A percentile compares a stretch with the other conserved stretches of the same genome.
phyloP scores from a whole-genome alignment of 495 filamentous ascomycete species.

The Annulohypoxylon stygium region DNA sequence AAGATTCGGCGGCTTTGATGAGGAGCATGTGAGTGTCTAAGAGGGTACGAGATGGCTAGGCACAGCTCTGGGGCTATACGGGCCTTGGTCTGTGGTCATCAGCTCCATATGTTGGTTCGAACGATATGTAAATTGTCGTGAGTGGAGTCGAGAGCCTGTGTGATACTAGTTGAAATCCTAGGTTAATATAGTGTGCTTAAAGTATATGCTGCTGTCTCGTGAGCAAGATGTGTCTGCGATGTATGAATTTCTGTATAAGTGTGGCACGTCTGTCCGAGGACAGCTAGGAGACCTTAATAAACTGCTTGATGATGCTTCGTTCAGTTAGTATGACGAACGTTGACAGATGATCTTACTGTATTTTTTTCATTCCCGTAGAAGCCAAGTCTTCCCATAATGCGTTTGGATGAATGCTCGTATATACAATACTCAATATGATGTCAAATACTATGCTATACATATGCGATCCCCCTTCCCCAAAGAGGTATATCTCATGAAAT shows the following conservation, averaged over 20 bases:
- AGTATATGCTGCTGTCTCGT: background rate
- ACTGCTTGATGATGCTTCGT: too few relatives aligned
- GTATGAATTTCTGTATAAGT: background rate
- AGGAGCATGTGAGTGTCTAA: background rate
- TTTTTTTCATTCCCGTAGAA: too few relatives aligned
- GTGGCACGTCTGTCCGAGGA: background rate
- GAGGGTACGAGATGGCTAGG: background rate
- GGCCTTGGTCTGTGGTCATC: background rate
- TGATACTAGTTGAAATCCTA: background rate
- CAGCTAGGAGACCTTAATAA: background rate
- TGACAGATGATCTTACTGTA: too few relatives aligned
- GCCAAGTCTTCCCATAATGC: background rate
- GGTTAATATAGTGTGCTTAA: slow-evolving; percentile 9
- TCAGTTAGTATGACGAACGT: too few relatives aligned
- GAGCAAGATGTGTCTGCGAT: background rate
- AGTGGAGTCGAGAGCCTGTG: background rate
- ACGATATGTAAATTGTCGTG: background rate
- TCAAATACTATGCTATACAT: background rate
- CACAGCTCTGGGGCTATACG: background rate
- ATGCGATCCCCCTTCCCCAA: background rate
- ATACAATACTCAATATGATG: background rate
- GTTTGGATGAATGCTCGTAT: background rate
- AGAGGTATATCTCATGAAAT: background rate
- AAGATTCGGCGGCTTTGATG: slow-evolving; percentile 63
- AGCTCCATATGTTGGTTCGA: background rate